phyloP scores from a whole-genome alignment of 208 protist species.

The Leishmania amazonensis region DNA sequence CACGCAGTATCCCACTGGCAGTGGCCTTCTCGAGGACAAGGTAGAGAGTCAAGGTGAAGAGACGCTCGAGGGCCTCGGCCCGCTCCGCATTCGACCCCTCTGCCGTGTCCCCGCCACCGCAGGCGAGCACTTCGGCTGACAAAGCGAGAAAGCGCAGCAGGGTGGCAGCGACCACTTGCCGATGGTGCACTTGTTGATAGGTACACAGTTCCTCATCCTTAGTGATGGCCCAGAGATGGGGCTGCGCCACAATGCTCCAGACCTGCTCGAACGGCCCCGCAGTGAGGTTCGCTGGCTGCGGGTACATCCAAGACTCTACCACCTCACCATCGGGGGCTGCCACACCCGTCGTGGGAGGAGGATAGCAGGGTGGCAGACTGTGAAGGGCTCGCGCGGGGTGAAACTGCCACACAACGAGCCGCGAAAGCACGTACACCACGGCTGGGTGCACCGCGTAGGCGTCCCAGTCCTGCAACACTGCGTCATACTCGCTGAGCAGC shows the following conservation, averaged over 20 bases:
- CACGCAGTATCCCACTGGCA: slow-evolving; percentile 51
- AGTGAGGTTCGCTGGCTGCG: slow-evolving; percentile 54
- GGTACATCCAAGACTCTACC: slow-evolving; percentile 19
- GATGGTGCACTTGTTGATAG: slow-evolving; percentile 78
- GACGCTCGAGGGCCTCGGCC: slow-evolving; percentile 40
- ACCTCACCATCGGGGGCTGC: background rate
- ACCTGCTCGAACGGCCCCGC: slow-evolving; percentile 76
- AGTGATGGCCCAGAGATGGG: slow-evolving; percentile 85
- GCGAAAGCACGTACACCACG: slow-evolving; percentile 73
- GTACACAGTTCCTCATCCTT: slow-evolving; percentile 76
- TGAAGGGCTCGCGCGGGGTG: slow-evolving; percentile 27
- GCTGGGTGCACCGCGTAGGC: slow-evolving; percentile 80
- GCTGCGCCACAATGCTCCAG: slow-evolving; percentile 74
- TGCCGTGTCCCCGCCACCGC: background rate
- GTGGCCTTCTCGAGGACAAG: slow-evolving; percentile 88
- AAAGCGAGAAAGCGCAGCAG: slow-evolving; percentile 71
- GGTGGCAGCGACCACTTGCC: slow-evolving; percentile 72
- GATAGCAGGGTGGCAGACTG: background rate
- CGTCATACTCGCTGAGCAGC: slow-evolving; percentile 68
- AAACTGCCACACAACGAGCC: slow-evolving; percentile 84
- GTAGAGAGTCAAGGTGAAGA: slow-evolving; percentile 73
- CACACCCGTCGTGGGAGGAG: background rate
- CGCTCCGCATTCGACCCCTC: slow-evolving; percentile 3
- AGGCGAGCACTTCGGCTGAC: slow-evolving; percentile 33
- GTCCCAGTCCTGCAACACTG: slow-evolving; percentile 77